Conservation (phyloP, 371 early-diverging fungal genomes). For the Vairimorpha ceranae region DNA sequence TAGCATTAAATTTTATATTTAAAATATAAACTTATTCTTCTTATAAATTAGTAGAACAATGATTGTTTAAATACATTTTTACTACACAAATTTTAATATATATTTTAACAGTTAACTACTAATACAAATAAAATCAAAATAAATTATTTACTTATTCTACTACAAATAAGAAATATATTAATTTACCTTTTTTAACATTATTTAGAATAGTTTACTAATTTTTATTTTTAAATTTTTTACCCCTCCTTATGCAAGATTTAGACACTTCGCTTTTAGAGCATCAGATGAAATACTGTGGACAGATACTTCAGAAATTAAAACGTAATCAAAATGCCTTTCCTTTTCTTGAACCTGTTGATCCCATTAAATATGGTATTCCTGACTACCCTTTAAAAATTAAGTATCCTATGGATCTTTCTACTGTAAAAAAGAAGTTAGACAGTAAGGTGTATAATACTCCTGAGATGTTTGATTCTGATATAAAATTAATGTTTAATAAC, state of each 20-base stretch:
- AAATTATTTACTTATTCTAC: too few relatives aligned
- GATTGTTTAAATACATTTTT: too few relatives aligned
- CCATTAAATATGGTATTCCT: constrained; percentile 75
- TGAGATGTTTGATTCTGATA: constrained; percentile 68
- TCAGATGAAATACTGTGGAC: constrained; percentile 44
- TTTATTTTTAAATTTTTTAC: not conserved
- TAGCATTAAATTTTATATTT: too few relatives aligned
- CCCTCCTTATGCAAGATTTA: not conserved
- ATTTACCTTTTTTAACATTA: too few relatives aligned
- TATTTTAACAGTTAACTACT: too few relatives aligned
- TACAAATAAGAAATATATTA: too few relatives aligned
- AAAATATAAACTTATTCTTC: too few relatives aligned
- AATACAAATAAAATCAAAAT: too few relatives aligned
- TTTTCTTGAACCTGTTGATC: constrained; percentile 85
- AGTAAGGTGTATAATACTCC: constrained; percentile 62
- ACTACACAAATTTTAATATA: too few relatives aligned
- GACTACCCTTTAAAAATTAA: constrained; percentile 83
- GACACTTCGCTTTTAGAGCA: constrained; percentile 5
- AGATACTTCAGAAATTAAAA: constrained; percentile 55
- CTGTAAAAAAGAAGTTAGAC: constrained; percentile 75
- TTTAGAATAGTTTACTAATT: too few relatives aligned
- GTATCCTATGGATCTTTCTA: constrained; percentile 90
- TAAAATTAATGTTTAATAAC: constrained; percentile 66
- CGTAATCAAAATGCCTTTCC: constrained; percentile 64
- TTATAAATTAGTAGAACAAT: too few relatives aligned